Evolutionary conservation across 1,284 basidiomycete genomes (phyloP).

Genomic region (Leccinum fallax): DNA sequence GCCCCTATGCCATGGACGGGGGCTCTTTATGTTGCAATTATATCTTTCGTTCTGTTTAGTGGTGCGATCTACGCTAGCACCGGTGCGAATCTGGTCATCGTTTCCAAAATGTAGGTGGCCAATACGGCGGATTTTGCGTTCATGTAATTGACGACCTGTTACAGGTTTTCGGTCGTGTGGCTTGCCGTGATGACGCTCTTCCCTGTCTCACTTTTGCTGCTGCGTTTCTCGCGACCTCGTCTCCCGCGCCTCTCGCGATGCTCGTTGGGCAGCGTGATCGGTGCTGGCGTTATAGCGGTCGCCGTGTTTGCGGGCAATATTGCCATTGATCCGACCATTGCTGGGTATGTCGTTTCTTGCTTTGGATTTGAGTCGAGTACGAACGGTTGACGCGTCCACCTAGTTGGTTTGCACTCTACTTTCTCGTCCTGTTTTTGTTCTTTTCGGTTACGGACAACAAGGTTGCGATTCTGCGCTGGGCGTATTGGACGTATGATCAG

Average conservation of each 20-base stretch:
- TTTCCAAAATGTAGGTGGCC: slow-evolving; percentile 57
- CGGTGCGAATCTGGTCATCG: slow-evolving; percentile 50
- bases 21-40: slow-evolving; percentile 55
- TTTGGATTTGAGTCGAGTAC: background rate
- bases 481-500: slow-evolving; percentile 68
- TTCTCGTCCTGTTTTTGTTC: slow-evolving; percentile 48
- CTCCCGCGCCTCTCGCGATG: slow-evolving; percentile 49
- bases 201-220: slow-evolving; percentile 57
- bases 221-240: slow-evolving; percentile 66
- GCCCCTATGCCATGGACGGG: slow-evolving; percentile 50
- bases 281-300: slow-evolving; percentile 47
- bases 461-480: slow-evolving; percentile 50
- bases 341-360: slow-evolving; percentile 44
- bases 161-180: slow-evolving; percentile 64
- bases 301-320: slow-evolving; percentile 63
- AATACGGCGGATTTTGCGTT: background rate
- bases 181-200: slow-evolving; percentile 65
- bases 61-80: slow-evolving; percentile 60
- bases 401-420: slow-evolving; percentile 69
- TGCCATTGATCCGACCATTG: slow-evolving; percentile 53
- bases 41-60: slow-evolving; percentile 53
- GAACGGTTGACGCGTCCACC: slow-evolving; percentile 2
- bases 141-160: background rate
- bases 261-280: slow-evolving; percentile 41
- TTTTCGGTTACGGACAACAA: slow-evolving; percentile 56